A percentile compares a stretch with the other conserved stretches of the same genome.
Evolutionary conservation across 2,329 filamentous ascomycete species (phyloP).

Genomic region (Trichoderma breve): DNA sequence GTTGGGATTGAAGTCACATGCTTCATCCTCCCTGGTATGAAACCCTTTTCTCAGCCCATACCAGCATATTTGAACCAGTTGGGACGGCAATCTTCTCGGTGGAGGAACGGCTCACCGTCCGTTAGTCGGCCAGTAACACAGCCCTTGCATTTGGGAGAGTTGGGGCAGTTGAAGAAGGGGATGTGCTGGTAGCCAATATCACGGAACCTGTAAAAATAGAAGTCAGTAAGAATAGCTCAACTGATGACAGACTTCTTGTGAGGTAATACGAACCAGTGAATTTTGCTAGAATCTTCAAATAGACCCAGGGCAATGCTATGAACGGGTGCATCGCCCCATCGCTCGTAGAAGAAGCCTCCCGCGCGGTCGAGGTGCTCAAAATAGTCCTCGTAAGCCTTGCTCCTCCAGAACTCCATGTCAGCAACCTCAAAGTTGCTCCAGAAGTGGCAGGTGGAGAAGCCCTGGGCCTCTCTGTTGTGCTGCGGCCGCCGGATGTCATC

Average conservation of each 20-base stretch:
- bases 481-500: constrained; percentile 75
- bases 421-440: constrained; percentile 99
- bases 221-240: constrained; percentile 12
- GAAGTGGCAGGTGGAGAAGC: constrained; percentile 98
- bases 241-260: not conserved
- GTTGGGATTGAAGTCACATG: not conserved
- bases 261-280: constrained; percentile 77
- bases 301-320: constrained; percentile 90
- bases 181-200: constrained; percentile 99
- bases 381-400: constrained; percentile 88
- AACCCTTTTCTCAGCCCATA: constrained; percentile 57
- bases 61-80: constrained; percentile 97
- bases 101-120: constrained; percentile 80
- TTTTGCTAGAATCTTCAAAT: constrained; percentile 85
- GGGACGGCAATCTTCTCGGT: constrained; percentile 88
- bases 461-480: constrained; percentile 77
- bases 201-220: constrained; percentile 73
- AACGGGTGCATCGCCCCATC: constrained; percentile 97
- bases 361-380: constrained; percentile 96
- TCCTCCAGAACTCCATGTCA: constrained; percentile 89
- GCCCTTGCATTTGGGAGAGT: constrained; percentile 87
- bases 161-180: constrained; percentile 98
- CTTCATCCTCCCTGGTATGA: not conserved
- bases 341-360: constrained; percentile 97
- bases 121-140: constrained; percentile 86